phyloP scores from a whole-genome alignment of 495 filamentous ascomycete species.

The Filosporella fistucella region DNA sequence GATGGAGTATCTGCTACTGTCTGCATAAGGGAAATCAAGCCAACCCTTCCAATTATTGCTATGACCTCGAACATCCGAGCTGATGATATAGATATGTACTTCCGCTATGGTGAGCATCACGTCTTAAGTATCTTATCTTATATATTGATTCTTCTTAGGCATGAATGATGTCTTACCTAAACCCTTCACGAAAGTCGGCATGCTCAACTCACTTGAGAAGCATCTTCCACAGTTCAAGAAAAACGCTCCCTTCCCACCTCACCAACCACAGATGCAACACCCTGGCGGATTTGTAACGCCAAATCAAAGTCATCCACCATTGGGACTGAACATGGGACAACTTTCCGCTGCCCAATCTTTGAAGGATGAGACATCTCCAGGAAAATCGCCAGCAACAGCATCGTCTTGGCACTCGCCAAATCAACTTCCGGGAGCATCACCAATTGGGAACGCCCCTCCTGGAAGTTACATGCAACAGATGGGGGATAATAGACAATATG shows the following conservation, averaged over 20 bases:
- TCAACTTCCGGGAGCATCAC: conserved; percentile 60
- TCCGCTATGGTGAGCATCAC: conserved; percentile 75
- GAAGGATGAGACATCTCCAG: conserved; percentile 81
- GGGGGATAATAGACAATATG: conserved; percentile 17
- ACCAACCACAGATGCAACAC: conserved; percentile 15
- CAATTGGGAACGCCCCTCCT: conserved; percentile 33
- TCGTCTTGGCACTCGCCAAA: conserved; percentile 72
- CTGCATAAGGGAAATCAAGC: conserved; percentile 85
- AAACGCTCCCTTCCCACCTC: conserved; percentile 27
- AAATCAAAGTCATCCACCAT: conserved; percentile 9
- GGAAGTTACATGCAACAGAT: conserved; percentile 21
- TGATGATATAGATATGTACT: conserved; percentile 96
- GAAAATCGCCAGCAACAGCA: conserved; percentile 66
- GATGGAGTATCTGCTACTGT: conserved; percentile 94
- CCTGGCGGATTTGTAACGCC: conserved; percentile 17
- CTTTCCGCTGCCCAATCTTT: conserved; percentile 49
- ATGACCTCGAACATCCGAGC: conserved; percentile 99
- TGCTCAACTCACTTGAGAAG: conserved; percentile 85
- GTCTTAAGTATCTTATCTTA: not conserved
- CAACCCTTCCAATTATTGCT: conserved; percentile 83
- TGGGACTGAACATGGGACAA: conserved; percentile 24
- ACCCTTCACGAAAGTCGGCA: conserved; percentile 93
- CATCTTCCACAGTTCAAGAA: conserved; percentile 68
- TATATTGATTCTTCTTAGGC: conserved; percentile 61
- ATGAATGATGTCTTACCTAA: conserved; percentile 99